Evolutionary conservation across 169 alveolate species (phyloP), one percentile per base, ranked within the genome.

Genomic region (Cystoisospora suis): DNA sequence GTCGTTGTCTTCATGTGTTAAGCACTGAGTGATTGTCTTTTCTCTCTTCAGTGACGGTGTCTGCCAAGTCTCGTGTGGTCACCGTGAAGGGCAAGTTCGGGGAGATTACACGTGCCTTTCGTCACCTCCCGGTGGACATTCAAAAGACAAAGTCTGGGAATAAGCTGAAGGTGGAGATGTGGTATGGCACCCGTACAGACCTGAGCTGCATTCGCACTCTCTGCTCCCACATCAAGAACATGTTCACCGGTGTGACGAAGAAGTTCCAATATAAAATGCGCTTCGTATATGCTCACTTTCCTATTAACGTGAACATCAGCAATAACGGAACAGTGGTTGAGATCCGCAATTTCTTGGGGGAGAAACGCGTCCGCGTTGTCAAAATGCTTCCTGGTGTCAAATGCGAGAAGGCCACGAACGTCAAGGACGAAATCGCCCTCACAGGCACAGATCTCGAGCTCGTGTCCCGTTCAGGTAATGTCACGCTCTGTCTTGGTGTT

Each of bases 301-400:
- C 99, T 91, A 99, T 99, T 95, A 98, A 98, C 95, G 97, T 98
- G 44, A 96, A 96, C 96, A 96, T 99, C 90, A 95, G 97, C 45
- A 96, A 98, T 88, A 98, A 98, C 93, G 99, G 99, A 69, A 95
- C 93, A 88, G 95, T 97, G 80, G 97, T 99, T 91, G 99, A 99
- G 95, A 96, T 99, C 94, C 97, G 99, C 91, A 99, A 98, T 98
- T 99, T 98, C 96, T 95, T 99, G 95, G 99, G 99, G 65, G 99
- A 99, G 95, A 98, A 98, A 96, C 97, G 98, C 87, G 99, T 98
- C 81, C 97, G 99, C 93, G 72, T 92, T 9, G 95, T 94, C 81
- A 89, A 90, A 90, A 93, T 94, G 92, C 88, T 93, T 38, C 94
- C 93, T 5, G 95, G 94, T n/a, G 94, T 88, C 56, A 70, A 56